Conservation (phyloP, 1,284 basidiomycete genomes). For the Vanrija pseudolonga region DNA sequence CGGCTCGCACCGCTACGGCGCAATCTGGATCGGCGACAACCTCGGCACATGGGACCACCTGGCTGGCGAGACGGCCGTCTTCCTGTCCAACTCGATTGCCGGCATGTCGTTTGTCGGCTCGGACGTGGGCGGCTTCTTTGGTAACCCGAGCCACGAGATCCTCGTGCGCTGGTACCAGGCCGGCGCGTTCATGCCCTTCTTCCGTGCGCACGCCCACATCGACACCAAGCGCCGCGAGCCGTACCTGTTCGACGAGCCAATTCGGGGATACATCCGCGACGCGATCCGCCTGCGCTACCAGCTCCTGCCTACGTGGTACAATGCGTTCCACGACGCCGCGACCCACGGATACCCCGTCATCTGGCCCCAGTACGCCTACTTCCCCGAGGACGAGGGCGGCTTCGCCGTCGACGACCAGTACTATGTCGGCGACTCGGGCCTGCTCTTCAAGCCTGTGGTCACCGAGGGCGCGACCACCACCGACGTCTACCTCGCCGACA, state of each 20-base stretch:
- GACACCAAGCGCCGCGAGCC: constrained; percentile 98
- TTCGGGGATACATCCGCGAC: constrained; percentile 74
- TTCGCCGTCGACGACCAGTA: constrained; percentile 92
- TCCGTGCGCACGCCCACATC: constrained; percentile 96
- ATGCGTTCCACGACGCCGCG: constrained; percentile 83
- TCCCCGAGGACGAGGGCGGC: constrained; percentile 80
- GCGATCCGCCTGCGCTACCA: constrained; percentile 79
- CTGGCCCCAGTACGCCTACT: constrained; percentile 89
- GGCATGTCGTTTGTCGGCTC: constrained; percentile 93
- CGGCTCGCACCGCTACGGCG: constrained; percentile 91
- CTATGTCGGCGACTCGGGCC: constrained; percentile 80
- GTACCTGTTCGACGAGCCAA: constrained; percentile 84
- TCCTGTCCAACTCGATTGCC: constrained; percentile 83
- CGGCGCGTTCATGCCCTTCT: constrained; percentile 93
- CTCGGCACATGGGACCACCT: constrained; percentile 96
- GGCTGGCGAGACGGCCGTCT: constrained; percentile 89
- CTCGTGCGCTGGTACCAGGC: constrained; percentile 96
- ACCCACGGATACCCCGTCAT: constrained; percentile 74
- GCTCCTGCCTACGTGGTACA: constrained; percentile 93
- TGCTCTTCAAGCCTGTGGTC: constrained; percentile 90
- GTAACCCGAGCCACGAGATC: constrained; percentile 90
- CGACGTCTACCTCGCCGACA: constrained; percentile 80
- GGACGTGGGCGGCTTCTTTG: constrained; percentile 98
- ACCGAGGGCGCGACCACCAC: constrained; percentile 66
- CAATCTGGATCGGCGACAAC: constrained; percentile 99